Evolutionary conservation across 1,284 basidiomycete species (phyloP), one percentile per base, ranked within the genome.

Genomic region (Cryptococcus jaspeensis): DNA sequence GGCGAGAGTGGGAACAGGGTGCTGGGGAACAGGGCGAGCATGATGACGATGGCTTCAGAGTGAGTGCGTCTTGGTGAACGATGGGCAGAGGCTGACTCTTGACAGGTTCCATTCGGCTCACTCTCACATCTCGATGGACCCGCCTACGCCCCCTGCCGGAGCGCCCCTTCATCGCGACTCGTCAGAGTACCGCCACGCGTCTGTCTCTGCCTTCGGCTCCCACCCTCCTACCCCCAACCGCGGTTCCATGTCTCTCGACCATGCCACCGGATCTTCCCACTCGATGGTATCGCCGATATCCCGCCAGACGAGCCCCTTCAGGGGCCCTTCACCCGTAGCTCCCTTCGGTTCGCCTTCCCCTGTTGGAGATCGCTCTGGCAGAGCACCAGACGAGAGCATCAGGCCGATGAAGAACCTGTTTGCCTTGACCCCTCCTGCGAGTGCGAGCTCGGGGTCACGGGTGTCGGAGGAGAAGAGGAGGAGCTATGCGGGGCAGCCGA

Each of bases 151-250:
- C 2, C 43, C 55, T 12, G 12, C 37, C 4, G 59, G 59, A 11
- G 28, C 52, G 1, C 59, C 59, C 3, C 46, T 60, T 16, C 46
- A 50, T 25, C 37, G 59, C 23, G 48, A 54, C 37, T 39, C 51
- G 12, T 41, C 37, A 25, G 55, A 50, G n/a, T 60, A 60, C 50
- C 53, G 54, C 8, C 59, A 60, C 28, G 59, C 51, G 8, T 50
- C 51, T 12, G 54, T 60, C n/a, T 60, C 59, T 15, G 59, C 52
- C 5, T 60, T 57, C 35, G 59, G 59, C 20, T 56, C 55, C 9
- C 51, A 50, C 37, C 59, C 59, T 25, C 35, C 59, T 8, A 56
- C 59, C 11, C 59, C 59, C 11, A 53, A 50, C 20, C 35, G 39
- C 15, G 48, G 43, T n/a, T n/a, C 43, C 15, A 38, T 37, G 12